These are phyloP conservation scores for Phytophthora quininea DNA, from an alignment of 352 stramenopile genomes.

Conservation along the genomic window DNA sequence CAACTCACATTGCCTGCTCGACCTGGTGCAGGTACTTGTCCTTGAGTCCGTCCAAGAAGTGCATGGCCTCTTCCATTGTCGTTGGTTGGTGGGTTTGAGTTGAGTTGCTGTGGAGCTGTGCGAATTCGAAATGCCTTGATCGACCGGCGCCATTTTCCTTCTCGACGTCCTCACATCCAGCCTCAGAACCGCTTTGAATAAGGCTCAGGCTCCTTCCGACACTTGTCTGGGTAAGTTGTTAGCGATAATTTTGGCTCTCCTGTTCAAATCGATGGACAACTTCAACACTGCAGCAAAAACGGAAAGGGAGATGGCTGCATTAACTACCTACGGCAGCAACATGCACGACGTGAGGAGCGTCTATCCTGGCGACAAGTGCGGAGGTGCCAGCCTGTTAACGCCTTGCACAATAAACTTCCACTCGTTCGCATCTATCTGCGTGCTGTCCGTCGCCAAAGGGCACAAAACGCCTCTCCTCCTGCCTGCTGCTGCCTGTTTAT, in stretches of 20 bases:
- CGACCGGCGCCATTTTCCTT: background rate
- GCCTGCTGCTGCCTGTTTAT: constrained; percentile 12
- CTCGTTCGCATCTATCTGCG: background rate
- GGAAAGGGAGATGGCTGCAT: constrained; percentile 35
- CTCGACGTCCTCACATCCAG: background rate
- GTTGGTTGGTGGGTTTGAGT: constrained; percentile 3
- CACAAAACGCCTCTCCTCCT: background rate
- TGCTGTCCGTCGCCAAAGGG: background rate
- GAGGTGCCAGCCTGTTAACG: constrained; percentile 7
- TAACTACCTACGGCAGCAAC: constrained; percentile 40
- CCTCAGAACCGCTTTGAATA: background rate
- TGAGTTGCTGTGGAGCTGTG: constrained; percentile 14
- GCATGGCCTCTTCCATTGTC: constrained; percentile 40
- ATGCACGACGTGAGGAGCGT: constrained; percentile 16
- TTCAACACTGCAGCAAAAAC: constrained; percentile 12
- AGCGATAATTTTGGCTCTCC: constrained; percentile 34
- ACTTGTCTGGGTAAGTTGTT: constrained; percentile 16
- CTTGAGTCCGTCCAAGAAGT: constrained; percentile 63
- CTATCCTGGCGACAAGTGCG: constrained; percentile 13
- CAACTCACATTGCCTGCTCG: constrained; percentile 57
- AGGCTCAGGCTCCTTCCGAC: constrained; percentile 11
- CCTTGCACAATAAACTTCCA: background rate
- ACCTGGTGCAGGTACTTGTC: constrained; percentile 66
- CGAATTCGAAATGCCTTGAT: constrained; percentile 21
- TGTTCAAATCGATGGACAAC: constrained; percentile 25